phyloP scores from a whole-genome alignment of 495 filamentous ascomycete species.

The Daldinia decipiens region DNA sequence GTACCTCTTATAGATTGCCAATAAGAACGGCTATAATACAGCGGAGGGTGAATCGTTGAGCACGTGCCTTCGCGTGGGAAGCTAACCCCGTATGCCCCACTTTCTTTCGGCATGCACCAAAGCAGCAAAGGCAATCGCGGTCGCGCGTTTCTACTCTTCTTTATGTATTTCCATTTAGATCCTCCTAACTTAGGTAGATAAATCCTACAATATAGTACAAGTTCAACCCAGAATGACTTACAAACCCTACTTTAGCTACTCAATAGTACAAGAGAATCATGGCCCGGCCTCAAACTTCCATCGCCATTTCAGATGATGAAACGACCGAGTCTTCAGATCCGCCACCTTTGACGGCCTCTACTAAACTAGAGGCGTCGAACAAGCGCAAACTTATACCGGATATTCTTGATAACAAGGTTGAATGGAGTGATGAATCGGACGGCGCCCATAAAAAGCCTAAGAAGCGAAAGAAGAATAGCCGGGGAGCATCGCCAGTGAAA shows the following conservation, averaged over 20 bases:
- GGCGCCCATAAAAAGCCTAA: slow-evolving; percentile 29
- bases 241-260: background rate
- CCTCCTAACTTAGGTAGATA: background rate
- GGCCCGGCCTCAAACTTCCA: slow-evolving; percentile 16
- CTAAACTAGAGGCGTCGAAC: background rate
- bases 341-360: slow-evolving; percentile 11
- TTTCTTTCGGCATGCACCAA: background rate
- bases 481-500: slow-evolving; percentile 19
- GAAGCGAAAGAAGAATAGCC: slow-evolving; percentile 32
- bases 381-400: slow-evolving; percentile 41
- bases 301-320: slow-evolving; percentile 45
- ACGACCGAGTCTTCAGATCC: slow-evolving; percentile 36
- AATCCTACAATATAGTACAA: background rate
- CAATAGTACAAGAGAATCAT: background rate
- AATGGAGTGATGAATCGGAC: slow-evolving; percentile 43
- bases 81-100: background rate
- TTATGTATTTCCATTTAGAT: background rate
- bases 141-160: background rate
- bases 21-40: too few species aligned
- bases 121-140: background rate
- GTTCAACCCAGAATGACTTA: background rate
- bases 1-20: too few species aligned
- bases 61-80: background rate
- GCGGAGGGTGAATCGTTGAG: too few species aligned
- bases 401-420: slow-evolving; percentile 13